A percentile compares a stretch with the other conserved stretches of the same genome.
Evolutionary conservation across 495 filamentous ascomycete genomes (phyloP).

Genomic region (Glonium stellatum): DNA sequence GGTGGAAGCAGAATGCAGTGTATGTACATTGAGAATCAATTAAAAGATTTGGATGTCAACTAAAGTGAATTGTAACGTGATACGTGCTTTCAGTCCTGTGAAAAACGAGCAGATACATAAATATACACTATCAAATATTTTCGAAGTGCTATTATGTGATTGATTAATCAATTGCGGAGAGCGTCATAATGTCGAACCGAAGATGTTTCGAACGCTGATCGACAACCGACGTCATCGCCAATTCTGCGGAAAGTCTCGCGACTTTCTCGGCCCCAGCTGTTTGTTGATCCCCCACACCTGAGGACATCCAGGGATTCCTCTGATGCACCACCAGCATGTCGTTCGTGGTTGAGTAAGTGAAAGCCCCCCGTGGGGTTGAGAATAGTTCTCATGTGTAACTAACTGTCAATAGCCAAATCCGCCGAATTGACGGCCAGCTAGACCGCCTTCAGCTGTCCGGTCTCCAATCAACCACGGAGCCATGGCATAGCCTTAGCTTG

Average conservation of each 20-base stretch:
- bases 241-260: background rate
- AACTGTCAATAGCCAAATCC: constrained; percentile 57
- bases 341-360: constrained; percentile 30
- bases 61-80: too few relatives aligned
- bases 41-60: background rate
- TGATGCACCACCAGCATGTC: constrained; percentile 24
- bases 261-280: background rate
- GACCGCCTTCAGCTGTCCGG: constrained; percentile 60
- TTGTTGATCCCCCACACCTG: background rate
- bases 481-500: constrained; percentile 20
- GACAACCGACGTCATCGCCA: background rate
- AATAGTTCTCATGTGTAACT: constrained; percentile 5
- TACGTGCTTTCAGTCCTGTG: too few relatives aligned
- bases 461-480: constrained; percentile 27
- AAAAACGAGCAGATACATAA: too few relatives aligned
- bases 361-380: background rate
- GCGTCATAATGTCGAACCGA: background rate
- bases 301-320: background rate
- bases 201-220: background rate
- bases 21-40: background rate
- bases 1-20: background rate
- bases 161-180: background rate
- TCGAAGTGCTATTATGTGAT: too few relatives aligned
- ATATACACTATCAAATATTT: too few relatives aligned
- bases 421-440: constrained; percentile 68